These are phyloP conservation scores for Pseudozyma sp. DNA, from an alignment of 1,284 basidiomycete genomes.

Conservation along the genomic window DNA sequence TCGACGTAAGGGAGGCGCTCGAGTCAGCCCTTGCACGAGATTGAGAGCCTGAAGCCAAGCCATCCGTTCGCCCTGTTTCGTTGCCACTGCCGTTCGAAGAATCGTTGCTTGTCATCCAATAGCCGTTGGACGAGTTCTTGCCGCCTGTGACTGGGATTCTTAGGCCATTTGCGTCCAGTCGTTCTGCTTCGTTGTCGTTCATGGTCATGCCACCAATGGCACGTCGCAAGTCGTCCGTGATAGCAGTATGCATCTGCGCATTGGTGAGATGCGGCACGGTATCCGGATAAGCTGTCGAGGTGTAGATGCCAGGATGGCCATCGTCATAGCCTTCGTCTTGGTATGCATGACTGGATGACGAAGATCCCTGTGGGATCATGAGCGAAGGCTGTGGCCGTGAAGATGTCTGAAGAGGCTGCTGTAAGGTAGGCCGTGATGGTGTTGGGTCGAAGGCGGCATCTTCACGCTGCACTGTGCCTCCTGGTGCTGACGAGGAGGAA, in stretches of 20 bases:
- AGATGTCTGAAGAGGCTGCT: constrained; percentile 14
- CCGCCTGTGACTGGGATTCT: constrained; percentile 41
- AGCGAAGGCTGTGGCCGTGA: constrained; percentile 42
- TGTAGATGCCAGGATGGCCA: constrained; percentile 38
- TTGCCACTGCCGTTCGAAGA: constrained; percentile 15
- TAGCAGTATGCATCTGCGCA: constrained; percentile 49
- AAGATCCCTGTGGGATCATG: constrained; percentile 33
- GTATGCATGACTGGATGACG: constrained; percentile 32
- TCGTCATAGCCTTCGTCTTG: constrained; percentile 54
- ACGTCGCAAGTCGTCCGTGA: constrained; percentile 61
- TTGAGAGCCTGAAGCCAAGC: constrained; percentile 2
- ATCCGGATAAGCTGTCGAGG: constrained; percentile 50
- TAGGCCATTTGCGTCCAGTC: constrained; percentile 38
- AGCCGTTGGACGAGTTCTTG: constrained; percentile 41
- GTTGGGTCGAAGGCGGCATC: constrained; percentile 17
- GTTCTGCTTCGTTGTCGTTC: constrained; percentile 42
- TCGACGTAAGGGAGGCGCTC: constrained; percentile 27
- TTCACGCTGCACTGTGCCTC: constrained; percentile 17
- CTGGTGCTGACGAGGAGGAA: constrained; percentile 41
- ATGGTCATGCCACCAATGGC: constrained; percentile 59
- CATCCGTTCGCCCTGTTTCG: constrained; percentile 1
- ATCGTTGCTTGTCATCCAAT: constrained; percentile 28
- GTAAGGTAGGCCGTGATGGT: constrained; percentile 8
- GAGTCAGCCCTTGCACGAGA: constrained; percentile 22
- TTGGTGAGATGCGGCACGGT: constrained; percentile 56